Evolutionary conservation across 805 yeast species (phyloP), one percentile per base, ranked within the genome.

Genomic region (Ogataea methanolica): DNA sequence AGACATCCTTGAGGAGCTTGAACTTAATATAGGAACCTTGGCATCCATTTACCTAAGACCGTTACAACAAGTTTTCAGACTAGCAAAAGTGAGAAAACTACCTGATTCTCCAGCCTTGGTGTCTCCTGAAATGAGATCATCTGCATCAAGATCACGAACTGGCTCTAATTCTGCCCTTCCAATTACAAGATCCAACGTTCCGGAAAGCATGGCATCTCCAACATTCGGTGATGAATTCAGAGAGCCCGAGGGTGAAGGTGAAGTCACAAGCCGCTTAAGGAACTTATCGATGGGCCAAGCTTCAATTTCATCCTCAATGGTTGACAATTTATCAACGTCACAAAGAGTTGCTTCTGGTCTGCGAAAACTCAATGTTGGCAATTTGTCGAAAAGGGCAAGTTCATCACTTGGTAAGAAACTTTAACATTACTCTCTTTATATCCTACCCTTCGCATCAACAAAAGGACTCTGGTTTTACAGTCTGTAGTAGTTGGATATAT

Each of bases 11-110:
- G 96, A 90, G 55, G 97, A 91, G 59, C 69, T 91, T 45, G 95
- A 88, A 57, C 70, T 90, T 52, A 83, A 82, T 54, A 82, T 91
- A 33, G 97, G 97, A 1, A 72, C 90, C 0, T 68, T 92, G 45
- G 91, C 95, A 0, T 83, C 96, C 0, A 80, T 91, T 14, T 92
- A 90, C 60, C 69, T 91, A 57, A 86, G 89, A 55, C 96, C 96
- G 0, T 84, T 88, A 8, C 76, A 77, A n/a, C 86, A 79, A 56
- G 89, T 90, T 2, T 90, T 90, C 71, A 71, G 96, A 38, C 63
- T 77, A 33, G 74, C 86, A 2, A 83, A 77, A 51, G 66, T 75
- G 1, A 82, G 72, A 51, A 53, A 55, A 19, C 65, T 88, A 36
- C 71, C 78, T 0, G 54, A 61, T 7, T 80, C 86, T 38, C 76